Evolutionary conservation across 2,329 filamentous ascomycete species (phyloP).

Genomic region (Neofusicoccum sp.): DNA sequence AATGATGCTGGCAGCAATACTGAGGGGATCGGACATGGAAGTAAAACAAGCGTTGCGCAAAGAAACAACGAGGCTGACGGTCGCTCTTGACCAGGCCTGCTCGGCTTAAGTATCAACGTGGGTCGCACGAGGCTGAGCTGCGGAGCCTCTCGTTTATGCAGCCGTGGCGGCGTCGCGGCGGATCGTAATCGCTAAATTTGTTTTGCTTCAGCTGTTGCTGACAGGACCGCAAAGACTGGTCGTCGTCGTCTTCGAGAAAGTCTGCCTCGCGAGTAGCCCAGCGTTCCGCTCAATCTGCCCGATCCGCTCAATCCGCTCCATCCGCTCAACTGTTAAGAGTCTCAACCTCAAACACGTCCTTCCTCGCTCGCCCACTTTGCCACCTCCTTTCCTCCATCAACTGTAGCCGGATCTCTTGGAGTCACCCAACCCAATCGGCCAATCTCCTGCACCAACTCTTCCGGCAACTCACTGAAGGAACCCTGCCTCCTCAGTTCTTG

Average conservation of each 20-base stretch:
- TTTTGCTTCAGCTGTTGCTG: neutral
- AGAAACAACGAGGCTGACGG: neutral
- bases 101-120: neutral
- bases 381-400: no score
- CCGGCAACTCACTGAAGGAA: neutral
- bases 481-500: slow-evolving; percentile 22
- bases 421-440: no score
- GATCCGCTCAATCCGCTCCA: no score
- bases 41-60: neutral
- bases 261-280: no score
- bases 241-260: no score
- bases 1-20: neutral
- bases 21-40: neutral
- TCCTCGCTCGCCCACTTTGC: no score
- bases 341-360: no score
- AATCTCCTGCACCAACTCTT: neutral
- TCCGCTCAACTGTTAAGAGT: no score
- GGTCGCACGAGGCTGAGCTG: neutral
- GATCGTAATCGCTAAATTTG: no score
- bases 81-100: neutral
- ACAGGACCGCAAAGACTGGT: no score
- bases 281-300: no score
- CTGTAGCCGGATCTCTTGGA: no score
- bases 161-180: neutral
- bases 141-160: neutral